phyloP scores from a whole-genome alignment of 1,284 basidiomycete genomes.

The Austropuccinia psidii region DNA sequence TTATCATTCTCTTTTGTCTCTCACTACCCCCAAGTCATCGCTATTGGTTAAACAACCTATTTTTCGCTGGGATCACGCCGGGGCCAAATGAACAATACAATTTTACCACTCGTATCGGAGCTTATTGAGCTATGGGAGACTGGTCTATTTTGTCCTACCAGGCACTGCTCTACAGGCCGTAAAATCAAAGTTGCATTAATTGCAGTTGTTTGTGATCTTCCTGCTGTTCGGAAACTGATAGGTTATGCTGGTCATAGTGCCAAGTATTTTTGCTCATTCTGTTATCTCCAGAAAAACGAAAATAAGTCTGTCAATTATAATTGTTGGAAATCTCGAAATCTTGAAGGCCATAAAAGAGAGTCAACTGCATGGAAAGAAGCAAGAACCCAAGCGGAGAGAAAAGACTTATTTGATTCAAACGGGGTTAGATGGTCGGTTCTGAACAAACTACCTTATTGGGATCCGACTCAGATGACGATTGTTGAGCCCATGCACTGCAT shows the following conservation, averaged over 20 bases:
- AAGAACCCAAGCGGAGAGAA: constrained; percentile 3
- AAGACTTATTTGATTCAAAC: not conserved
- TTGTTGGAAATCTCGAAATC: not conserved
- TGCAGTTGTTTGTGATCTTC: constrained; percentile 22
- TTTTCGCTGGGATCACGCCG: constrained; percentile 28
- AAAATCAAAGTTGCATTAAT: constrained; percentile 10
- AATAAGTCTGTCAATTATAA: not conserved
- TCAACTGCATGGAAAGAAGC: constrained; percentile 17
- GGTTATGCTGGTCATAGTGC: constrained; percentile 25
- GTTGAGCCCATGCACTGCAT: constrained; percentile 30
- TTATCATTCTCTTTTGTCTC: constrained; percentile 24
- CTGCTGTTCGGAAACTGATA: constrained; percentile 21
- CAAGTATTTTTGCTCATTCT: constrained; percentile 19
- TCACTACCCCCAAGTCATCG: constrained; percentile 26
- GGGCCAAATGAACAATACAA: constrained; percentile 27
- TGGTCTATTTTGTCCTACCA: constrained; percentile 13
- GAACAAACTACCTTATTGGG: constrained; percentile 21
- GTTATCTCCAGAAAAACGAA: constrained; percentile 7
- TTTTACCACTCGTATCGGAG: constrained; percentile 10
- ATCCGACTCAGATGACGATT: constrained; percentile 23
- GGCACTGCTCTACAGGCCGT: not conserved
- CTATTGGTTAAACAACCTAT: constrained; percentile 26
- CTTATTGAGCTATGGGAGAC: constrained; percentile 8
- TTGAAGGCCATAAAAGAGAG: constrained; percentile 17
- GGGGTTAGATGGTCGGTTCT: constrained; percentile 25